Conservation (phyloP, 768 basidiomycete species). For the Mycena rosella region DNA sequence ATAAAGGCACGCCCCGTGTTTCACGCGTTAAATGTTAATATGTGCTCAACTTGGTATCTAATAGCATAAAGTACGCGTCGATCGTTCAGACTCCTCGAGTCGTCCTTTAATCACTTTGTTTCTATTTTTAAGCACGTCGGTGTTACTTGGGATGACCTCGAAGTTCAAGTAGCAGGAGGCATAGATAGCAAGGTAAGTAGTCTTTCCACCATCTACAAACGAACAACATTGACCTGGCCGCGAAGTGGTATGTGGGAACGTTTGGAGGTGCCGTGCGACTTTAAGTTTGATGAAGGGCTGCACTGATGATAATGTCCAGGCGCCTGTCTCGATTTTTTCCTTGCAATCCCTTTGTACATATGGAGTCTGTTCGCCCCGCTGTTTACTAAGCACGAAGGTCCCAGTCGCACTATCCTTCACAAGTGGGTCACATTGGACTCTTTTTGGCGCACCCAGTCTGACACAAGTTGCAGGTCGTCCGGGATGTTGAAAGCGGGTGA, state of each 20-base stretch:
- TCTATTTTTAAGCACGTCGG: constrained; percentile 68
- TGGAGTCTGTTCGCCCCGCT: constrained; percentile 57
- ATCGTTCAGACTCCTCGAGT: neutral
- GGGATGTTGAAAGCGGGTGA: constrained; percentile 83
- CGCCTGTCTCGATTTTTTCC: constrained; percentile 60
- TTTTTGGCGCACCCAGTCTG: neutral
- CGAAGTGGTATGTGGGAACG: constrained; percentile 68
- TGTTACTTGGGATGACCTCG: constrained; percentile 78
- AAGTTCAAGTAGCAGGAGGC: constrained; percentile 72
- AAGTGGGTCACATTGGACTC: constrained; percentile 52
- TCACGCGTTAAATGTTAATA: neutral
- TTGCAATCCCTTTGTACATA: constrained; percentile 63
- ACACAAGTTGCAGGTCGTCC: constrained; percentile 57
- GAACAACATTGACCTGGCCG: neutral
- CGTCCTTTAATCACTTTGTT: neutral
- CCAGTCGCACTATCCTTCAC: constrained; percentile 69
- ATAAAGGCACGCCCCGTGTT: constrained; percentile 59
- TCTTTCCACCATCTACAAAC: neutral
- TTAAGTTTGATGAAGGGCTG: neutral
- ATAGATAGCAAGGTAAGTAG: constrained; percentile 65
- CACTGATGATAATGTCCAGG: neutral
- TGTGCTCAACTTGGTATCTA: constrained; percentile 8
- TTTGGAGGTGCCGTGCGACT: constrained; percentile 61
- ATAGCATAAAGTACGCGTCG: constrained; percentile 34
- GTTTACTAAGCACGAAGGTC: constrained; percentile 51